Base-by-base conservation (phyloP, 306 rosid genomes). In the Pyrus bretschneideri region DNA sequence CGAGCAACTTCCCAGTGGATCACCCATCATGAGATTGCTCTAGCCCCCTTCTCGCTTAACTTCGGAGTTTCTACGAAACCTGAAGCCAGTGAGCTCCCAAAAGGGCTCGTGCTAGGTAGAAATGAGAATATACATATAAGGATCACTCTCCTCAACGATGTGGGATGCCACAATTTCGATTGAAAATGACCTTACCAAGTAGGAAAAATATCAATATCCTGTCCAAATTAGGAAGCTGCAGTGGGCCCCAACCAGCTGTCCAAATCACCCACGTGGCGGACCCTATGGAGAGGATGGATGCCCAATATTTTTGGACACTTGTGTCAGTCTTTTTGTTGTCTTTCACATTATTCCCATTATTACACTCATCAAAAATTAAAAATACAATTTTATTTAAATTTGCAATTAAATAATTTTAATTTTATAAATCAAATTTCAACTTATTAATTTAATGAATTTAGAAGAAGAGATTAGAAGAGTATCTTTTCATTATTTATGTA, bases 281-380 rank as follows among this genome's bases (percentile, higher is more conserved):
- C 5, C 63, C 11, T 31, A 52, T 55, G 31, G 58, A 40, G 74
- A 29, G 42, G 77, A 27, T 40, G 54, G 42, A 35, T n/a, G 22
- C 67, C 40, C 76, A 9, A 21, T 49, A 25, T 23, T 62, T 42
- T 33, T 25, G 69, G 59, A 62, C 49, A 17, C 29, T n/a, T 12
- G 11, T 11, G 61, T 58, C 72, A 15, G 31, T 19, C 11, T 12
- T 68, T 45, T 68, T 72, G 79, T 79, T 77, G 72, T 76, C 57
- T 49, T 27, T 52, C 30, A 70, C 70, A 75, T 70, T 57, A 81
- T 71, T 72, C 12, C 66, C 55, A 30, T 75, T 29, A 61, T 25
- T 51, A 10, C 54, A 21, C 70, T 19, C 18, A 59, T 8, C 11
- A 33, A 44, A 61, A 14, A 35, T 14, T 59, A 40, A 4, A 58